phyloP scores from a whole-genome alignment of 345 rosid species.

The Laguncularia racemosa region DNA sequence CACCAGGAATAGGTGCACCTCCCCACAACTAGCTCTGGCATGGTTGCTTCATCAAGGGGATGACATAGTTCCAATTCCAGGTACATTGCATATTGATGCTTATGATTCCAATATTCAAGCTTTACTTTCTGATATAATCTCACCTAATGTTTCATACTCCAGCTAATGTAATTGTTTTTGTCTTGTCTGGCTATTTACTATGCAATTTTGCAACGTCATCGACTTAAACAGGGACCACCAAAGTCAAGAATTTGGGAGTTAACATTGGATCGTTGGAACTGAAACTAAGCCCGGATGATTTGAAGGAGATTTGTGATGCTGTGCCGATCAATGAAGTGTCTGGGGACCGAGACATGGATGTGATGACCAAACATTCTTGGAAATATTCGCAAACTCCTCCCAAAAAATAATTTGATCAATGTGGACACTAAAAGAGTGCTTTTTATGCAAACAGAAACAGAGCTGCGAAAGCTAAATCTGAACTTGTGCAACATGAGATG shows the following conservation, averaged over 20 bases:
- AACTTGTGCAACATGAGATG: too few relatives aligned
- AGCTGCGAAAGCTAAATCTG: too few relatives aligned
- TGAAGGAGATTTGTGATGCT: slow-evolving; percentile 28
- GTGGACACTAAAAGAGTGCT: not conserved
- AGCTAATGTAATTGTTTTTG: too few relatives aligned
- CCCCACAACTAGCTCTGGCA: slow-evolving; percentile 44
- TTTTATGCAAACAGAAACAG: not conserved
- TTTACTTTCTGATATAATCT: not conserved
- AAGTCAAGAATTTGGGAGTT: slow-evolving; percentile 29
- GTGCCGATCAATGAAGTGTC: slow-evolving; percentile 33
- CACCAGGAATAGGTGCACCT: slow-evolving; percentile 24
- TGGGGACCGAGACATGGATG: slow-evolving; percentile 16
- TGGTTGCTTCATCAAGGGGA: slow-evolving; percentile 44
- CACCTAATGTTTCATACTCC: not conserved
- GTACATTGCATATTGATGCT: slow-evolving; percentile 3
- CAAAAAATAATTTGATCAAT: slow-evolving; percentile 9
- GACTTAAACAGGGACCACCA: slow-evolving; percentile 33
- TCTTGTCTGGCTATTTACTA: not conserved
- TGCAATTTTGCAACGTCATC: not conserved
- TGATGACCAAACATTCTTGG: slow-evolving; percentile 11
- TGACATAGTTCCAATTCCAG: slow-evolving; percentile 44
- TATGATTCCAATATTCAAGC: not conserved
- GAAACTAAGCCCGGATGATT: slow-evolving; percentile 23
- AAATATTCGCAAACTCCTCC: slow-evolving; percentile 32
- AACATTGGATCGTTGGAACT: slow-evolving; percentile 31